These are phyloP conservation scores for Hypoxylon subgilvum DNA, from an alignment of 495 filamentous ascomycete species.

Conservation along the genomic window DNA sequence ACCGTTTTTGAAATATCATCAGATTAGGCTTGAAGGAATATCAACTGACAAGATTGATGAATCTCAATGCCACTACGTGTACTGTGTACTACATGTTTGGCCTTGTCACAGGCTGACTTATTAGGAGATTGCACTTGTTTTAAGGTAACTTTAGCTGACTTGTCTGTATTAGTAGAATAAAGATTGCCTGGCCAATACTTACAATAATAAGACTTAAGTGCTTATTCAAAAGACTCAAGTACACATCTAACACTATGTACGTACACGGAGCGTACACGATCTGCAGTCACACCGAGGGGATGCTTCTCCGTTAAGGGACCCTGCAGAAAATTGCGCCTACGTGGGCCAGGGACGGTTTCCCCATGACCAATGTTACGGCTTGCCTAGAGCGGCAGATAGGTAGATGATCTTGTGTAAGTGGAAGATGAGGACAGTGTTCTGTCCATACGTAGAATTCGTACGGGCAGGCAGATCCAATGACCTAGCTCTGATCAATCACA, in stretches of 20 bases:
- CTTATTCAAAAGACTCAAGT: background rate
- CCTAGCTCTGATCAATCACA: slow-evolving; percentile 28
- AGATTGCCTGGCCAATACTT: too few relatives aligned
- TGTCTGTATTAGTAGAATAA: too few relatives aligned
- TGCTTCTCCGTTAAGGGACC: slow-evolving; percentile 31
- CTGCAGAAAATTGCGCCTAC: slow-evolving; percentile 38
- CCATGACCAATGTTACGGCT: slow-evolving; percentile 13
- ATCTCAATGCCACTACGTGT: too few relatives aligned
- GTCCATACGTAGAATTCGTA: slow-evolving; percentile 16
- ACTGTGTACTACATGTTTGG: too few relatives aligned
- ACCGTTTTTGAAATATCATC: background rate
- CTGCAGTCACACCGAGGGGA: slow-evolving; percentile 37
- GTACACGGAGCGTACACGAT: slow-evolving; percentile 25
- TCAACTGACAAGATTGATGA: too few relatives aligned
- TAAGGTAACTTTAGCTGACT: too few relatives aligned
- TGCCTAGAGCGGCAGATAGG: too few relatives aligned
- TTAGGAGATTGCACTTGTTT: background rate
- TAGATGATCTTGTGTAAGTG: slow-evolving; percentile 26
- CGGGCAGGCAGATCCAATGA: slow-evolving; percentile 23
- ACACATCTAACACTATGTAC: slow-evolving; percentile 14
- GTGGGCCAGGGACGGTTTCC: slow-evolving; percentile 14
- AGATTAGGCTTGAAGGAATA: too few relatives aligned
- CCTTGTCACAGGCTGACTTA: background rate
- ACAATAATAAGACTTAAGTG: too few relatives aligned
- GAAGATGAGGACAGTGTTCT: slow-evolving; percentile 9